Percentiles rank a stretch among this genome's conserved stretches.
phyloP scores from a whole-genome alignment of 495 filamentous ascomycete species.

The Podospora bellae-mahoneyi region DNA sequence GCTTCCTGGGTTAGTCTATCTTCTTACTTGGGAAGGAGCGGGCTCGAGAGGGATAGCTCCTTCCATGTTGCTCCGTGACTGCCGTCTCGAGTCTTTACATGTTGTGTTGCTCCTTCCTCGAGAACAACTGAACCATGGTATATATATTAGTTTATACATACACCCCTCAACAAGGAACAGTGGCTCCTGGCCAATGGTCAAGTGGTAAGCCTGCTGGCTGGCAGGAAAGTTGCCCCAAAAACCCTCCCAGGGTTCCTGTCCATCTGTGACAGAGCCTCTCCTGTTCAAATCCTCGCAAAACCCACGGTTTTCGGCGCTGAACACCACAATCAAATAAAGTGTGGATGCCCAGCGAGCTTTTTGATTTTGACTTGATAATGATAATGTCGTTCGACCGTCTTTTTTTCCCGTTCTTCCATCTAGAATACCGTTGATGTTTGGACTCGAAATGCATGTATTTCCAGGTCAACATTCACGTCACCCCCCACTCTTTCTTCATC shows the following conservation, averaged over 20 bases:
- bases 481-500: neutral
- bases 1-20: neutral
- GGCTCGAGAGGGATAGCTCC: neutral
- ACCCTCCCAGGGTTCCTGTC: too few species aligned
- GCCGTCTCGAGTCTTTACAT: neutral
- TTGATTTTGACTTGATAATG: too few species aligned
- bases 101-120: neutral
- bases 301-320: too few species aligned
- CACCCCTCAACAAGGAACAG: neutral
- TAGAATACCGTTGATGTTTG: too few species aligned
- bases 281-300: too few species aligned
- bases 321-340: too few species aligned
- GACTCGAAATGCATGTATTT: neutral
- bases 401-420: too few species aligned
- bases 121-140: neutral
- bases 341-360: too few species aligned
- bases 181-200: neutral
- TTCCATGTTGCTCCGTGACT: neutral
- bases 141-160: neutral
- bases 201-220: too few species aligned
- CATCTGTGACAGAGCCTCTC: too few species aligned
- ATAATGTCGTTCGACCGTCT: too few species aligned
- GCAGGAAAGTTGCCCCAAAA: neutral
- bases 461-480: neutral
- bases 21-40: neutral